A percentile compares a stretch with the other conserved stretches of the same genome.
Conservation (phyloP, 139 green algal species). For the Chlamydomonas schloesseri region DNA sequence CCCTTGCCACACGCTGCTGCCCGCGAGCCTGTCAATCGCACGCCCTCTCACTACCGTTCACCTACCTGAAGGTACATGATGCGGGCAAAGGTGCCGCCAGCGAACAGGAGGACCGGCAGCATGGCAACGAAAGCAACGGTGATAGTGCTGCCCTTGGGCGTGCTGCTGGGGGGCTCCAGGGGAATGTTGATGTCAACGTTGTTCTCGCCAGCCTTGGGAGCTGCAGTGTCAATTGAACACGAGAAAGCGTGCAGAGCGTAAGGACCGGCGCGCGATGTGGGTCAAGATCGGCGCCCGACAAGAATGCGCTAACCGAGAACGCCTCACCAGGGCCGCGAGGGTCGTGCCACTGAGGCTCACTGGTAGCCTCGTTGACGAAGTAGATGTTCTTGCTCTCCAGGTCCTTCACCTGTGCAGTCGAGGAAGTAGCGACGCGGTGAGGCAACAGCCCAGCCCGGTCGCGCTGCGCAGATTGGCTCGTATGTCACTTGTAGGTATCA, state of each 20-base stretch:
- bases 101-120: conserved; percentile 42
- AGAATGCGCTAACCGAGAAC: neutral
- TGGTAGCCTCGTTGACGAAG: neutral
- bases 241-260: no score
- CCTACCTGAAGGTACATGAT: conserved; percentile 55
- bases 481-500: no score
- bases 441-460: no score
- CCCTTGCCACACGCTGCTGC: no score
- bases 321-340: conserved; percentile 1
- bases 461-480: no score
- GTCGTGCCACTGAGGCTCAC: conserved; percentile 19
- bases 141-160: neutral
- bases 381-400: neutral
- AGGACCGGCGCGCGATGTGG: neutral
- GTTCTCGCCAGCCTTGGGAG: neutral
- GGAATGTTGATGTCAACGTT: conserved; percentile 7
- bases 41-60: no score
- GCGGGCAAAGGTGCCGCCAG: conserved; percentile 13
- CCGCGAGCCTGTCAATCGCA: no score
- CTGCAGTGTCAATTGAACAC: neutral
- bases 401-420: neutral
- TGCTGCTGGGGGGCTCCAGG: neutral
- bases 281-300: neutral
- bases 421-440: no score
- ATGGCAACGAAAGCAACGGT: conserved; percentile 31